Percentiles rank a stretch among this genome's conserved stretches.
Conservation (phyloP, 495 filamentous ascomycete species). For the Annulohypoxylon moriforme region DNA sequence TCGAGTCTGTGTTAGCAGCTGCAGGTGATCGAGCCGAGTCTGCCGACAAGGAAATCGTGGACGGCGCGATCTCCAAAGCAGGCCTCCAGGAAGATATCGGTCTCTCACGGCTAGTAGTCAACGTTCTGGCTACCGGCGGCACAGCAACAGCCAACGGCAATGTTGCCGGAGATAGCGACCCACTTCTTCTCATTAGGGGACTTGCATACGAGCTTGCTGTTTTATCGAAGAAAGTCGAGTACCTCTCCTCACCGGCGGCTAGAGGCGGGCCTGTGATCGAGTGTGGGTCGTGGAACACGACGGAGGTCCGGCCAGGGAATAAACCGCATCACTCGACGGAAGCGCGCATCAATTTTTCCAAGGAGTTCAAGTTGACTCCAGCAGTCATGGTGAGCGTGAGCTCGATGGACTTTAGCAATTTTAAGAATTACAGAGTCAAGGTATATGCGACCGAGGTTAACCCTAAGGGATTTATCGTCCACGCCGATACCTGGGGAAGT, state of each 20-base stretch:
- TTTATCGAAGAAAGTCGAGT: not conserved
- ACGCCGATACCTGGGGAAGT: conserved; percentile 3
- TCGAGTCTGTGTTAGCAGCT: not conserved
- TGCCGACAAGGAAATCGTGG: not conserved
- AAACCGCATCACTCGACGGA: not conserved
- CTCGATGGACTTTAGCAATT: not conserved
- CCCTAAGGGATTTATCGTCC: not conserved
- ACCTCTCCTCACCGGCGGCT: not conserved
- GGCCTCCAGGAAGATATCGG: not conserved
- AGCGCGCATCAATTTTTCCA: not conserved
- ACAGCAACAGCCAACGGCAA: not conserved
- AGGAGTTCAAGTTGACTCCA: not conserved
- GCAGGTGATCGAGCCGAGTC: not conserved
- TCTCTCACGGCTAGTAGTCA: not conserved
- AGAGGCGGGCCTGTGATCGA: not conserved
- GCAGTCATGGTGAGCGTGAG: not conserved
- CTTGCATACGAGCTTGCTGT: not conserved
- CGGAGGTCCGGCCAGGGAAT: not conserved
- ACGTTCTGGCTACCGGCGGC: not conserved
- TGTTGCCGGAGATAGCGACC: not conserved
- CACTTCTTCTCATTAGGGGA: not conserved
- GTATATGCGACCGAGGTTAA: conserved; percentile 12
- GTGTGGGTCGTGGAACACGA: conserved; percentile 12
- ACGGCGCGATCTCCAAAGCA: not conserved
- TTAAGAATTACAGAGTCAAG: not conserved